Evolutionary conservation across 495 filamentous ascomycete species (phyloP).

Genomic region (Cercophora samala): DNA sequence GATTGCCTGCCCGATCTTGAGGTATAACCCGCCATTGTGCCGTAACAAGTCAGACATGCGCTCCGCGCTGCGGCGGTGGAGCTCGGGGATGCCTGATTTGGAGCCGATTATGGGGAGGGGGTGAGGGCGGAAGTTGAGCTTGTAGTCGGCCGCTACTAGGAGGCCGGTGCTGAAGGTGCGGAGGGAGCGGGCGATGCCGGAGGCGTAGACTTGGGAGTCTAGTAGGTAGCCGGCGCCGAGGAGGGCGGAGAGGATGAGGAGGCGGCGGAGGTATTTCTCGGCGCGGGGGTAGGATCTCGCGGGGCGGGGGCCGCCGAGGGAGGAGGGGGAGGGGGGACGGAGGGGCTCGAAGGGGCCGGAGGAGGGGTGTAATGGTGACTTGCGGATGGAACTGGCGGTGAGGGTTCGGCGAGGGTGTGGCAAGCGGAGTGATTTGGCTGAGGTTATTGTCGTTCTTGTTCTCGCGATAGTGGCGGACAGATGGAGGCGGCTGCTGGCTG

Average conservation of each 20-base stretch:
- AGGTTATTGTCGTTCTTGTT: background rate
- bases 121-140: conserved; percentile 85
- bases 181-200: conserved; percentile 71
- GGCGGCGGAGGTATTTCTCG: conserved; percentile 70
- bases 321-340: conserved; percentile 72
- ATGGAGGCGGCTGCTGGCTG: background rate
- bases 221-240: conserved; percentile 59
- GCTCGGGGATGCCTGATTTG: conserved; percentile 60
- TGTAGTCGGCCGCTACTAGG: conserved; percentile 88
- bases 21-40: conserved; percentile 85
- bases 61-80: conserved; percentile 81
- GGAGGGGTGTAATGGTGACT: conserved; percentile 11
- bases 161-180: conserved; percentile 76
- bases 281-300: conserved; percentile 63
- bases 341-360: conserved; percentile 60
- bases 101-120: conserved; percentile 52
- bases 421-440: background rate
- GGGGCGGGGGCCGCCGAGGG: conserved; percentile 69
- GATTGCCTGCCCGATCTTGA: conserved; percentile 97
- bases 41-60: conserved; percentile 74
- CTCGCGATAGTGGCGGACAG: background rate
- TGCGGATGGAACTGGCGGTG: background rate
- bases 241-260: conserved; percentile 59
- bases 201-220: conserved; percentile 73
- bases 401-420: background rate